A percentile compares a stretch with the other conserved stretches of the same genome.
Evolutionary conservation across 2,329 filamentous ascomycete species (phyloP).

Genomic region (Lecanicillium sp.): DNA sequence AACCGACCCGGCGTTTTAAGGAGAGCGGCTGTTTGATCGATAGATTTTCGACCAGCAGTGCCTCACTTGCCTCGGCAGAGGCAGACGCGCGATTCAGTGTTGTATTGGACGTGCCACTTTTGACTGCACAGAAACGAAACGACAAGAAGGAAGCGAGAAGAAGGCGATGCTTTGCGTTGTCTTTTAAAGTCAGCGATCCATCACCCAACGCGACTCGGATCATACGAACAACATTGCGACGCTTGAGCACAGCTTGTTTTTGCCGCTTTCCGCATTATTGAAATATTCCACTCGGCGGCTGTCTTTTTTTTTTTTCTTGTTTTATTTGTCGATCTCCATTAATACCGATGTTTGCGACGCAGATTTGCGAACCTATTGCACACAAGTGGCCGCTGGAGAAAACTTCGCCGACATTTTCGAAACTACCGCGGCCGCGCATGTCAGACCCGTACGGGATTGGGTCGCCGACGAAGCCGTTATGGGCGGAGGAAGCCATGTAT

Average conservation of each 20-base stretch:
- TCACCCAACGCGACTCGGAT: not conserved
- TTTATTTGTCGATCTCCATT: not conserved
- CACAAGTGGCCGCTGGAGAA: constrained; percentile 14
- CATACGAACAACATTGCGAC: too few species aligned
- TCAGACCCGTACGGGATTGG: constrained; percentile 10
- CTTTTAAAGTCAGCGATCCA: not conserved
- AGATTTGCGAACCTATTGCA: constrained; percentile 13
- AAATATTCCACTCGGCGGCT: too few species aligned
- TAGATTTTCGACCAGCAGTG: not conserved
- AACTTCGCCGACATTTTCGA: constrained; percentile 9
- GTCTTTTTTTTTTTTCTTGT: too few species aligned
- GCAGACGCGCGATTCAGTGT: not conserved
- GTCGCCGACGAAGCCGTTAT: constrained; percentile 8
- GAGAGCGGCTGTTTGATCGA: constrained; percentile 3
- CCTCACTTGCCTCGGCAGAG: not conserved
- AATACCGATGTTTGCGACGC: constrained; percentile 14
- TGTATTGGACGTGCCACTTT: not conserved
- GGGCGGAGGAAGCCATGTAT: constrained; percentile 13
- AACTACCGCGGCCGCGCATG: constrained; percentile 11
- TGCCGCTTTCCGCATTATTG: too few species aligned
- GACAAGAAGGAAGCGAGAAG: not conserved
- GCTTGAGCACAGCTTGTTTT: too few species aligned
- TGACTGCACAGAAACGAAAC: not conserved
- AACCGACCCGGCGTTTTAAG: not conserved
- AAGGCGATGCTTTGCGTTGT: constrained; percentile 1